Conservation (phyloP, 192 early-diverging fungal genomes). For the Coemansia sp. region DNA sequence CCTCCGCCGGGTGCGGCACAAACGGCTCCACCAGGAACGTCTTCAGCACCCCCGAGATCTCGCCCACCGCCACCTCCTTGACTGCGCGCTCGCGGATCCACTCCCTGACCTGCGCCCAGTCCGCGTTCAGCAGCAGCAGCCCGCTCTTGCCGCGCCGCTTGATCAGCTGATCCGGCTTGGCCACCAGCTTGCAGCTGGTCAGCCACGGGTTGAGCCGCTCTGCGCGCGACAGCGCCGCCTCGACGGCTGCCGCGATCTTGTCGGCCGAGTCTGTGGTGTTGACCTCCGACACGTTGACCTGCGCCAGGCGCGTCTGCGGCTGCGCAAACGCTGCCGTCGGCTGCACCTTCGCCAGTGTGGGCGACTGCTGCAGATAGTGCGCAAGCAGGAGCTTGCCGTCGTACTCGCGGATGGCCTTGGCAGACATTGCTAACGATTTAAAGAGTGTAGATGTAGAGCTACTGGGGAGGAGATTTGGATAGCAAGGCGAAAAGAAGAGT, state of each 20-base stretch:
- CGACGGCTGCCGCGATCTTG: constrained; percentile 63
- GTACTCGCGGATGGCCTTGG: constrained; percentile 93
- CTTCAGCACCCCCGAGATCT: constrained; percentile 79
- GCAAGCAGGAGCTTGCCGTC: constrained; percentile 96
- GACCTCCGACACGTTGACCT: constrained; percentile 64
- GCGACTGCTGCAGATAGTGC: constrained; percentile 78
- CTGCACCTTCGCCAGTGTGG: constrained; percentile 52
- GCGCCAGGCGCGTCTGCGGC: constrained; percentile 71
- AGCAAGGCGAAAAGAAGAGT: background rate
- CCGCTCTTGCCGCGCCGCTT: constrained; percentile 97
- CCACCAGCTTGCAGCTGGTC: constrained; percentile 73
- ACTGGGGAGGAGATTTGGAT: background rate
- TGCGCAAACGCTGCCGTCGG: constrained; percentile 63
- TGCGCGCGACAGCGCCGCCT: constrained; percentile 58
- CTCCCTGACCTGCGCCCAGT: constrained; percentile 79
- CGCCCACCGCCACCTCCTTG: constrained; percentile 77
- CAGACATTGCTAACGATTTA: constrained; percentile 57
- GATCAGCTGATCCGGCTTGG: constrained; percentile 97
- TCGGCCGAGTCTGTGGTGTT: constrained; percentile 42
- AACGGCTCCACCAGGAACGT: constrained; percentile 96
- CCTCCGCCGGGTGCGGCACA: constrained; percentile 82
- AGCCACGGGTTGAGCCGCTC: constrained; percentile 86
- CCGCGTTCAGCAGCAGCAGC: constrained; percentile 84
- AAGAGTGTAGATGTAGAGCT: background rate
- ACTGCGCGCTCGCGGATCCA: constrained; percentile 92